phyloP scores from a whole-genome alignment of 495 filamentous ascomycete genomes.

The Thermochaetoides thermophila region DNA sequence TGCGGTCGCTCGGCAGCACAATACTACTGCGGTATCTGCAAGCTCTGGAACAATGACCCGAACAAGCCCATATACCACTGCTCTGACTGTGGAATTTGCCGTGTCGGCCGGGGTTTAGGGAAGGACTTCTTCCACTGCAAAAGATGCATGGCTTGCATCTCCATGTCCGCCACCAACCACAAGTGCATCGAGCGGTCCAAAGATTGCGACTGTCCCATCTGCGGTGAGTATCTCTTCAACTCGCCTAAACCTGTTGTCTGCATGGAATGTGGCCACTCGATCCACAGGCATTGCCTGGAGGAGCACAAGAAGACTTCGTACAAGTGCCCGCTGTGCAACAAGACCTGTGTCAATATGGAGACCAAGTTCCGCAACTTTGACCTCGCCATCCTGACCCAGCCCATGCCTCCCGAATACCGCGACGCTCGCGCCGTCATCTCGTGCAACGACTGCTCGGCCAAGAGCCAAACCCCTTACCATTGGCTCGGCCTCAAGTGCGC shows the following conservation, averaged over 20 bases:
- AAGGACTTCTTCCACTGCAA: slow-evolving; percentile 98
- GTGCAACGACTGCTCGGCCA: slow-evolving; percentile 89
- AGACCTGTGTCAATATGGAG: slow-evolving; percentile 93
- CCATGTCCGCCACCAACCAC: slow-evolving; percentile 52
- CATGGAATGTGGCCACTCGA: slow-evolving; percentile 91
- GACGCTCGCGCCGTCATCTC: slow-evolving; percentile 68
- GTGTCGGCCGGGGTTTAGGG: slow-evolving; percentile 78
- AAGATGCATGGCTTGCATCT: slow-evolving; percentile 84
- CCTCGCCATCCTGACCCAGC: slow-evolving; percentile 69
- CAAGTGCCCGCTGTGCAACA: slow-evolving; percentile 87
- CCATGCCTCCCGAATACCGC: slow-evolving; percentile 75
- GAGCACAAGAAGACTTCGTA: slow-evolving; percentile 78
- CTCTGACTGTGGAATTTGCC: slow-evolving; percentile 88
- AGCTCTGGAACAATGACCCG: slow-evolving; percentile 89
- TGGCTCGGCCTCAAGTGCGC: slow-evolving; percentile 89
- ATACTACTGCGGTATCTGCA: slow-evolving; percentile 91
- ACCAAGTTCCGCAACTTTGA: slow-evolving; percentile 82
- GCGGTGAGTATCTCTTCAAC: slow-evolving; percentile 94
- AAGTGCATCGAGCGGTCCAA: slow-evolving; percentile 88
- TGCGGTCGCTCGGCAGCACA: slow-evolving; percentile 70
- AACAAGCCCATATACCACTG: slow-evolving; percentile 95
- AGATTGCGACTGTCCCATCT: slow-evolving; percentile 97
- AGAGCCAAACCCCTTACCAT: slow-evolving; percentile 74
- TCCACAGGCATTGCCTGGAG: slow-evolving; percentile 75
- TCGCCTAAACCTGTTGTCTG: slow-evolving; percentile 79